These are phyloP conservation scores for Lecanicillium sp. DNA, from an alignment of 2,329 filamentous ascomycete species.

Conservation along the genomic window DNA sequence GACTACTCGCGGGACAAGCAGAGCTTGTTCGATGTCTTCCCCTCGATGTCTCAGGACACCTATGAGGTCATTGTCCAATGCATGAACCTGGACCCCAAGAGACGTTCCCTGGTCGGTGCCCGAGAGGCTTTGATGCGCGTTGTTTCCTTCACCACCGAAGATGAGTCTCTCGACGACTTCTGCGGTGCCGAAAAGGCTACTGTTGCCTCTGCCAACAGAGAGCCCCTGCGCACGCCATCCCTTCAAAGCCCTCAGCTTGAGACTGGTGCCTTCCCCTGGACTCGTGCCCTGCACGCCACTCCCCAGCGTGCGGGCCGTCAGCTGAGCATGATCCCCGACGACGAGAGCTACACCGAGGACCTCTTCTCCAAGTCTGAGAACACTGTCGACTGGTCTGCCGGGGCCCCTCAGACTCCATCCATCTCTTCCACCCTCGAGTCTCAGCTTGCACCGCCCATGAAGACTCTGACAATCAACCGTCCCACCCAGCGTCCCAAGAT, in stretches of 20 bases:
- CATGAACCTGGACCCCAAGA: conserved; percentile 83
- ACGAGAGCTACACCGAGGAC: conserved; percentile 75
- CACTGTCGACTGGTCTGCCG: conserved; percentile 71
- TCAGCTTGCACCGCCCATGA: conserved; percentile 72
- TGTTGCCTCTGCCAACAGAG: conserved; percentile 80
- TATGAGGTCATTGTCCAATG: conserved; percentile 89
- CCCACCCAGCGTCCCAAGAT: conserved; percentile 36
- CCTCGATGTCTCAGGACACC: conserved; percentile 96
- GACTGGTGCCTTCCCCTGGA: conserved; percentile 86
- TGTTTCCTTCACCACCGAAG: conserved; percentile 87
- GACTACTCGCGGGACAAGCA: conserved; percentile 93
- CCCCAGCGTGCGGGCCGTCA: conserved; percentile 68
- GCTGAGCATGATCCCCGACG: conserved; percentile 78
- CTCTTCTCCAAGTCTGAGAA: conserved; percentile 74
- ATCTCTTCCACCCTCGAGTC: conserved; percentile 82
- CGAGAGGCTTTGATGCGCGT: conserved; percentile 73
- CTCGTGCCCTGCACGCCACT: conserved; percentile 76
- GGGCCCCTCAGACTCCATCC: conserved; percentile 70
- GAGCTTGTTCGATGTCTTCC: conserved; percentile 95
- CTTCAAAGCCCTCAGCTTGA: conserved; percentile 82
- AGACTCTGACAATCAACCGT: conserved; percentile 57
- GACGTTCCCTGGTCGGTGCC: conserved; percentile 73
- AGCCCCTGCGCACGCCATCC: conserved; percentile 91
- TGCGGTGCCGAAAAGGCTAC: conserved; percentile 74
- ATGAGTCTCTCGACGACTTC: conserved; percentile 90